Evolutionary conservation across 2,329 filamentous ascomycete species (phyloP).

Genomic region (Juglanconis juglandina): DNA sequence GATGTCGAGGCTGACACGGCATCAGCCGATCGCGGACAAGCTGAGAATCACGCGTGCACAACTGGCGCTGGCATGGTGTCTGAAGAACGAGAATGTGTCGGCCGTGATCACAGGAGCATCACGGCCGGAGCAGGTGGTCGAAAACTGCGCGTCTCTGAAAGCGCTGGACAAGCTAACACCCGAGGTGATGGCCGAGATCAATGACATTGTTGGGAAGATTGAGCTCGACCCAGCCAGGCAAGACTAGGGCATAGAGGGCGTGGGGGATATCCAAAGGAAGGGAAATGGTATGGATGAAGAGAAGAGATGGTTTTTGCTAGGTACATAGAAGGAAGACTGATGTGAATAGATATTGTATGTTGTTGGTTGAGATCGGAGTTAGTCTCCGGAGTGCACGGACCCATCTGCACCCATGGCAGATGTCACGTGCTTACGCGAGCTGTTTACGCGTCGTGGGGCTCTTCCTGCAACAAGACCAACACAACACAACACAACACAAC

Average conservation of each 20-base stretch:
- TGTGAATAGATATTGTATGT: too few species aligned
- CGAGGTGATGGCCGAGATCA: slow-evolving; percentile 58
- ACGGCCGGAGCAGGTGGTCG: slow-evolving; percentile 55
- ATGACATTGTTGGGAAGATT: slow-evolving; percentile 33
- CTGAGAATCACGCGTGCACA: slow-evolving; percentile 56
- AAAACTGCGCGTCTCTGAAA: slow-evolving; percentile 54
- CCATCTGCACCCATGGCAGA: too few species aligned
- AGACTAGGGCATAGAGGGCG: slow-evolving; percentile 9
- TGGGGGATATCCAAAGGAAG: too few species aligned
- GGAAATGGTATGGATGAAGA: too few species aligned
- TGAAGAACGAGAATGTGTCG: slow-evolving; percentile 60
- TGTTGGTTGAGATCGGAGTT: too few species aligned
- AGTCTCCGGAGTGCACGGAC: too few species aligned
- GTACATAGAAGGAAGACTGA: too few species aligned
- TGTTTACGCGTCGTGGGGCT: too few species aligned
- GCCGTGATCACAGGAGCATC: slow-evolving; percentile 62
- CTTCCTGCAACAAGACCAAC: too few species aligned
- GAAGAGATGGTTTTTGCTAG: too few species aligned
- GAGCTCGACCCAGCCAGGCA: slow-evolving; percentile 26
- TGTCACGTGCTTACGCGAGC: too few species aligned
- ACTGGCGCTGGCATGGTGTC: slow-evolving; percentile 61
- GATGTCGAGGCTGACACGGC: slow-evolving; percentile 26
- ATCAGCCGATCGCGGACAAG: slow-evolving; percentile 62
- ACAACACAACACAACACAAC: too few species aligned
- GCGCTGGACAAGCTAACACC: slow-evolving; percentile 55